Evolutionary conservation across 1,284 basidiomycete genomes (phyloP).

Genomic region (Coniferiporia sulphurascens): DNA sequence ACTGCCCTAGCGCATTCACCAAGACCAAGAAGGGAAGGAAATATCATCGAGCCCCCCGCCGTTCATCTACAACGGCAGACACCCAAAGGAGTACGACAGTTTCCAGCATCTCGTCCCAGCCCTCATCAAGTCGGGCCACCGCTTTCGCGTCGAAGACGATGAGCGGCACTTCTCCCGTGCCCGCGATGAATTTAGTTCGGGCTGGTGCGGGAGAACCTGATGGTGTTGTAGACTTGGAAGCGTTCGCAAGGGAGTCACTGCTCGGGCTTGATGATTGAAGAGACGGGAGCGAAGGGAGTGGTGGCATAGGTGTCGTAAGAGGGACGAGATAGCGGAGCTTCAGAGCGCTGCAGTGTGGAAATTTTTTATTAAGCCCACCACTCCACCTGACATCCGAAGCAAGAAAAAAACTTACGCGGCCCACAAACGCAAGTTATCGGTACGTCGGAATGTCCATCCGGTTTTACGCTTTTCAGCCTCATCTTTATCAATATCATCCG

Average conservation of each 20-base stretch:
- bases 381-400: too few species aligned
- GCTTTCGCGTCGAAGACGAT: conserved; percentile 65
- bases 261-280: conserved; percentile 20
- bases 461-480: conserved; percentile 36
- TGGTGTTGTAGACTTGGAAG: conserved; percentile 27
- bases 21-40: too few species aligned
- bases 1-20: too few species aligned
- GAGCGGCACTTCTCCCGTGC: conserved; percentile 24
- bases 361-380: neutral
- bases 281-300: conserved; percentile 25
- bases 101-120: conserved; percentile 80
- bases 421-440: conserved; percentile 80
- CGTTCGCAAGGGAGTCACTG: conserved; percentile 22
- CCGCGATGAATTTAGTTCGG: conserved; percentile 25
- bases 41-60: conserved; percentile 37
- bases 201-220: conserved; percentile 25
- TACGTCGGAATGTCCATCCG: conserved; percentile 78
- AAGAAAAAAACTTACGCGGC: conserved; percentile 54
- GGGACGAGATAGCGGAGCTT: conserved; percentile 77
- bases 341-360: conserved; percentile 50
- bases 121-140: conserved; percentile 67
- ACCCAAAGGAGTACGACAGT: conserved; percentile 61
- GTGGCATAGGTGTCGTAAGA: conserved; percentile 47
- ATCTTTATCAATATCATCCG: conserved; percentile 29
- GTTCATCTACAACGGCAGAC: conserved; percentile 62